These are phyloP conservation scores for Imleria badia DNA, from an alignment of 768 basidiomycete species.

Conservation along the genomic window DNA sequence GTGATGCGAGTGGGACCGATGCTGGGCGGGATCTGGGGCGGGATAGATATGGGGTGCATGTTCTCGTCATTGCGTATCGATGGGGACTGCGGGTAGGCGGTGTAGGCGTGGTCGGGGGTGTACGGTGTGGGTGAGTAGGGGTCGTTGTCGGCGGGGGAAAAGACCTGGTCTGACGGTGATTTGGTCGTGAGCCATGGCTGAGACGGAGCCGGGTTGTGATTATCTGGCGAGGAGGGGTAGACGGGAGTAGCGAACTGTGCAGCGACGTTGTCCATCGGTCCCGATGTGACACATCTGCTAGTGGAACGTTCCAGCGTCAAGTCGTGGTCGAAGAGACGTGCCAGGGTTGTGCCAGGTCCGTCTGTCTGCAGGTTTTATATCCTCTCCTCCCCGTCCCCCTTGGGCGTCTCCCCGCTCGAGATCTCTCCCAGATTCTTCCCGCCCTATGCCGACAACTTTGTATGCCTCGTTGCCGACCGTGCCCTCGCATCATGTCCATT, in stretches of 20 bases:
- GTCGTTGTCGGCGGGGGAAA: conserved; percentile 41
- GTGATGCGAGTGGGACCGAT: conserved; percentile 53
- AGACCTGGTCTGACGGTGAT: conserved; percentile 27
- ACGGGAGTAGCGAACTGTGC: conserved; percentile 30
- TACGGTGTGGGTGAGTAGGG: conserved; percentile 28
- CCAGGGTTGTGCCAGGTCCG: conserved; percentile 27
- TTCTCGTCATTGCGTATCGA: conserved; percentile 29
- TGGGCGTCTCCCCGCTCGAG: not conserved
- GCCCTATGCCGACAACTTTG: conserved; percentile 22
- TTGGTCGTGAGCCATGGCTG: conserved; percentile 10
- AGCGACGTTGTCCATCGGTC: conserved; percentile 37
- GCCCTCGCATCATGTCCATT: conserved; percentile 8
- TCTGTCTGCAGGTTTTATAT: conserved; percentile 31
- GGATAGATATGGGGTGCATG: conserved; percentile 30
- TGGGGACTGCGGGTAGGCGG: conserved; percentile 29
- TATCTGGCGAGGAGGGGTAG: conserved; percentile 32
- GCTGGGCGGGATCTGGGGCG: conserved; percentile 46
- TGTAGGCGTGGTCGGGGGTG: conserved; percentile 29
- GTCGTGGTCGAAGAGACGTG: conserved; percentile 33
- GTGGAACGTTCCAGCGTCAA: conserved; percentile 20
- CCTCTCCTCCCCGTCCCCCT: too few species aligned
- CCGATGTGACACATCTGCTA: conserved; percentile 38
- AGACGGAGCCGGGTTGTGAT: conserved; percentile 21
- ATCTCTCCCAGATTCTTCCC: conserved; percentile 14
- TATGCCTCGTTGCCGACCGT: conserved; percentile 22